Base-by-base conservation (phyloP, 2,329 filamentous ascomycete genomes). In the Sarocladium kiliense region DNA sequence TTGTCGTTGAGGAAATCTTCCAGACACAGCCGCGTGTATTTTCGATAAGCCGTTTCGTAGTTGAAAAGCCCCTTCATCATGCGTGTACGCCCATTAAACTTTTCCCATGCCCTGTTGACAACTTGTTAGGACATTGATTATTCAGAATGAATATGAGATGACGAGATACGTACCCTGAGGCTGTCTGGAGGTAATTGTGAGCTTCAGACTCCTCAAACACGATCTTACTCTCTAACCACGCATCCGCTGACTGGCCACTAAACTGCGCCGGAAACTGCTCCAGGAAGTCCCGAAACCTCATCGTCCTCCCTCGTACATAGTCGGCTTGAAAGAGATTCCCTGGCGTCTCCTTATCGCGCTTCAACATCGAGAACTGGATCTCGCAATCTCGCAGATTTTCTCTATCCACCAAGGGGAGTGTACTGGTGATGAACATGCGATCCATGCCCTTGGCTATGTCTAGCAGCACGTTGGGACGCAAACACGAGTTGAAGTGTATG, bases 401-500 rank as follows among this genome's bases (percentile, higher is more conserved):
- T 21, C 70, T 63, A 27, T 74, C 69, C 3, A 72, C 65, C 30
- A 88, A 71, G 3, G 78, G 77, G 30, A 74, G 62, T 42, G 68
- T 59, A 69, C 85, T 88, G 56, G 79, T 82, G 61, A 91, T 85
- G 64, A 83, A 89, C 85, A 91, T 89, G 60, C 79, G 79, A 1
- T 77, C 64, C 74, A 85, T 82, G 4, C 58, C 74, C 73, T 74
- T 79, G 60, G 73, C 81, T 60, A 74, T 74, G 23, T 73, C 68
- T 12, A 91, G 73, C 19, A 91, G 72, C 4, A 84, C 76, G 2
- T 74, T 66, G 10, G 87, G 85, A 14, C 76, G 72, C 3, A 91
- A 72, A 58, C 87, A 88, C n/a, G 87, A 80, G 65, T 91, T 91
- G 74, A 89, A 91, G 67, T 91, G 88, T 23, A 90, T 80, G 66